Evolutionary conservation across 495 filamentous ascomycete species (phyloP), one percentile per base, ranked within the genome.

Genomic region (Durotheca rogersii): DNA sequence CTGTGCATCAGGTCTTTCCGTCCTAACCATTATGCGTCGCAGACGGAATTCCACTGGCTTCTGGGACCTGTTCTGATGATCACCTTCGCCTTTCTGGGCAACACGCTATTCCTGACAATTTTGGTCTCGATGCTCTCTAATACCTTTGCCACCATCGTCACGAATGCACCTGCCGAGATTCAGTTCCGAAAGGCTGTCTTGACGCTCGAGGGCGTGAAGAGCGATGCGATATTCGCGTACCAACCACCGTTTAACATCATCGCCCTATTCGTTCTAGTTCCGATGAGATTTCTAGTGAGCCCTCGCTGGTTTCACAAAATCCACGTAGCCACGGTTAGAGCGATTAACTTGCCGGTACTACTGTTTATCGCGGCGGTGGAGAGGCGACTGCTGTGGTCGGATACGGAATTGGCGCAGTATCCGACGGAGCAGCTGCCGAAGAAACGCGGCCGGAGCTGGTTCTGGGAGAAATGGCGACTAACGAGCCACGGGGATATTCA

Each of bases 231-330:
- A 50, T 89, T 89, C 49, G 79, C 85, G 17, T 89, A 88, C 58
- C 77, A 81, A 36, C 83, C 85, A 7, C 85, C 85, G 3, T 85
- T 87, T 68, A 89, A 89, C 64, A 74, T 89, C 51, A 65, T 87
- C 41, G 85, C 85, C 36, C 60, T 87, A 17, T 53, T 81, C 35
- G 50, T 84, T 25, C 70, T 87, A 16, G 70, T 86, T 4, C 85
- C 85, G 1, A 73, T 89, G 38, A 87, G 86, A 46, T 80, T 81
- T 53, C 51, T 82, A 7, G 71, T 85, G 38, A 75, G 78, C 0
- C 80, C 83, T 1, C 81, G 85, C 25, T 88, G 84, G 84, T 88
- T 88, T 54, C 85, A 89, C 68, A 89, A 88, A 60, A 79, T 88
- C 48, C 87, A 89, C 58, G 81, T 89, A 36, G 72, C 77, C 38